phyloP scores from a whole-genome alignment of 306 rosid species.

The Aeschynomene evenia region DNA sequence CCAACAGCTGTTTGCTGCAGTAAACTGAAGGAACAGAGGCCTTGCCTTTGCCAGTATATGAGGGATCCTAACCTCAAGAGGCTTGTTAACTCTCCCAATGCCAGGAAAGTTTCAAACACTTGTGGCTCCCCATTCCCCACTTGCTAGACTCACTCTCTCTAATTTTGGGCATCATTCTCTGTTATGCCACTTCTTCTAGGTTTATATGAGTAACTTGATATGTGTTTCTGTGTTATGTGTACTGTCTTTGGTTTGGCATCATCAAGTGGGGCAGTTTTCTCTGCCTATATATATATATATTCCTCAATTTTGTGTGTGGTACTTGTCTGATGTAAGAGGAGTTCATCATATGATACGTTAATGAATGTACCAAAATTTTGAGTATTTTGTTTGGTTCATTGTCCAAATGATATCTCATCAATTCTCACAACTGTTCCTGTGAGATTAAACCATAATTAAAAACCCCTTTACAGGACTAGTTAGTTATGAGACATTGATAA shows the following conservation, averaged over 20 bases:
- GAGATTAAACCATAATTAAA: neutral
- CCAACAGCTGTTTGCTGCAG: conserved; percentile 47
- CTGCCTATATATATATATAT: no score
- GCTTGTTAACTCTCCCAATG: conserved; percentile 59
- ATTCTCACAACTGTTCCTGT: neutral
- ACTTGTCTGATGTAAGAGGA: conserved; percentile 1
- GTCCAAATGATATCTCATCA: neutral
- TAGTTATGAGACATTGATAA: conserved; percentile 4
- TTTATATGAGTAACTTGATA: neutral
- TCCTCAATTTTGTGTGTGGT: neutral
- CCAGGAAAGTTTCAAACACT: conserved; percentile 42
- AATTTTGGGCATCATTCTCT: neutral
- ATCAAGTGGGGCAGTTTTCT: conserved; percentile 14
- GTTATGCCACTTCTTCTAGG: neutral
- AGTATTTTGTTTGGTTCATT: neutral
- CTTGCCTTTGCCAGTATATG: conserved; percentile 59
- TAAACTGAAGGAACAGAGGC: conserved; percentile 51
- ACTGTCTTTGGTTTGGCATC: neutral
- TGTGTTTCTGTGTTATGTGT: neutral
- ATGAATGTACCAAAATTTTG: neutral
- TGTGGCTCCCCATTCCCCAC: conserved; percentile 54
- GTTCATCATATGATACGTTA: neutral
- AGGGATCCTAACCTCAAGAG: conserved; percentile 53
- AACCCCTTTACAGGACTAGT: neutral
- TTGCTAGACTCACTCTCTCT: conserved; percentile 37